Evolutionary conservation across 805 yeast species (phyloP).

Genomic region (Blastobotrys terrestris): DNA sequence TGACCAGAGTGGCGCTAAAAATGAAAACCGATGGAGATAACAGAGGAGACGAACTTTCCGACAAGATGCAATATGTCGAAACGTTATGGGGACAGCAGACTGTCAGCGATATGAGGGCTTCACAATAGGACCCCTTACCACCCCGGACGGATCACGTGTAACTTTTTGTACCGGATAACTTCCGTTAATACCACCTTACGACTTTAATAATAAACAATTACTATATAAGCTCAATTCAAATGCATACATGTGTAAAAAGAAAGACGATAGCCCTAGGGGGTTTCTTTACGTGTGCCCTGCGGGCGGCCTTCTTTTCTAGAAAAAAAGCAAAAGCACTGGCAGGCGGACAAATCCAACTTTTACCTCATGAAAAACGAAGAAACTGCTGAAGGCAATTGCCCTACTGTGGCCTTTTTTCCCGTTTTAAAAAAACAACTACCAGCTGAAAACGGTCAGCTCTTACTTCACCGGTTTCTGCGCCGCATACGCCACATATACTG

Average conservation of each 20-base stretch:
- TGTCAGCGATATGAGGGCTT: not conserved
- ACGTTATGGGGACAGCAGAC: not conserved
- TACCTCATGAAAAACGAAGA: not conserved
- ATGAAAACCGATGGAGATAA: not conserved
- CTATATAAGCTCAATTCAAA: too few relatives aligned
- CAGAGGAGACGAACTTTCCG: not conserved
- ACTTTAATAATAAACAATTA: too few relatives aligned
- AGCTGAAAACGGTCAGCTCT: too few relatives aligned
- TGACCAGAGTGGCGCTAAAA: not conserved
- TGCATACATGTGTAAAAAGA: not conserved
- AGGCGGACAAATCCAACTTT: too few relatives aligned
- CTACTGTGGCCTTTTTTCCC: not conserved
- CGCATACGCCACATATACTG: not conserved
- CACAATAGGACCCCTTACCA: not conserved
- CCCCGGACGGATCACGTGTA: too few relatives aligned
- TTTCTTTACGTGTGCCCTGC: not conserved
- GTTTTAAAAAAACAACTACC: too few relatives aligned
- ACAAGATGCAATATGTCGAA: not conserved
- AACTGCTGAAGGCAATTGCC: not conserved
- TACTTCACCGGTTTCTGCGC: too few relatives aligned
- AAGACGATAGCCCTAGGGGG: not conserved
- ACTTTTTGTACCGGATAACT: too few relatives aligned
- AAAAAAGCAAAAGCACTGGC: not conserved
- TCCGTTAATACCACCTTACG: too few relatives aligned
- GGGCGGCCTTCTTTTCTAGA: not conserved